Conservation (phyloP, 1,284 basidiomycete species). For the Fomitopsis betulina region DNA sequence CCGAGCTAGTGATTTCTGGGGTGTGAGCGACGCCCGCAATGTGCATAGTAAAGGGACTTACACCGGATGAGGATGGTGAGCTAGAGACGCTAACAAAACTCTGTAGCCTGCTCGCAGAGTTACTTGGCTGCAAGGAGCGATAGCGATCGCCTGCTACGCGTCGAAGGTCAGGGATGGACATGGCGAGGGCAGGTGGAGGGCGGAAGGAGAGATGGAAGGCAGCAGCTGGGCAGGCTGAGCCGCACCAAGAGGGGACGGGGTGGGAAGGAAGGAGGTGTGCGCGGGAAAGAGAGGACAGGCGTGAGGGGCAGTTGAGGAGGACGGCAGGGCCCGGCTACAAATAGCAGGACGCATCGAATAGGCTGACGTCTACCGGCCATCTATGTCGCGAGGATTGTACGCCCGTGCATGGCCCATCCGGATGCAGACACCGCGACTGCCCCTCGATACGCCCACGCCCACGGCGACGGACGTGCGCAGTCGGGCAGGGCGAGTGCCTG, state of each 20-base stretch:
- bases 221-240: conserved; percentile 7
- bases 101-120: conserved; percentile 7
- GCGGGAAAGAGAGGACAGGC: neutral
- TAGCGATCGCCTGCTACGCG: conserved; percentile 5
- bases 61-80: conserved; percentile 19
- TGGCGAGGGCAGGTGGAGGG: conserved; percentile 1
- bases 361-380: neutral
- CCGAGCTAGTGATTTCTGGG: conserved; percentile 13
- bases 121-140: conserved; percentile 4
- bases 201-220: conserved; percentile 4
- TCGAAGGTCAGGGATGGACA: conserved; percentile 8
- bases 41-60: conserved; percentile 5
- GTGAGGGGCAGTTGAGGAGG: neutral
- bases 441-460: neutral
- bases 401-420: neutral
- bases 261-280: conserved; percentile 34
- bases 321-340: neutral
- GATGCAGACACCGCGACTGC: neutral
- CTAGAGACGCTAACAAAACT: conserved; percentile 17
- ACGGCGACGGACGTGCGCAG: neutral
- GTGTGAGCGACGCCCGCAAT: neutral
- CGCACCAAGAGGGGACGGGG: conserved; percentile 15
- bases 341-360: neutral
- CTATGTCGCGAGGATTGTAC: neutral
- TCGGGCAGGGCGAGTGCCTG: neutral